Percentiles rank a stretch among this genome's conserved stretches.
phyloP scores from a whole-genome alignment of 2,329 filamentous ascomycete genomes.

The Xylaria sp. region DNA sequence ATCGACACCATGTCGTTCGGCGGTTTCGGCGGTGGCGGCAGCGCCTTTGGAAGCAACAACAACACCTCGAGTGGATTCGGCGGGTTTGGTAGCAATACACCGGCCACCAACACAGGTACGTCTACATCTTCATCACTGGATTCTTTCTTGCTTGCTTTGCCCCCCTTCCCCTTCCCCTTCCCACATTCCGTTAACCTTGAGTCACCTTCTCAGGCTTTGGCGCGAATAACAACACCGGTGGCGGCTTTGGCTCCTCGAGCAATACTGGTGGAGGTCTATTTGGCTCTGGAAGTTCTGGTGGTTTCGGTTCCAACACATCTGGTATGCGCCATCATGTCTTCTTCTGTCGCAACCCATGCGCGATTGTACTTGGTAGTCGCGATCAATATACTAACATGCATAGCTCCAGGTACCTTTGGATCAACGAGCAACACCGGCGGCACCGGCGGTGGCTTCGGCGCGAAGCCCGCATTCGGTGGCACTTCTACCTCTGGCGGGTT shows the following conservation, averaged over 20 bases:
- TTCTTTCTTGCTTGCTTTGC: slow-evolving; percentile 5
- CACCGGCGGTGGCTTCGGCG: slow-evolving; percentile 57
- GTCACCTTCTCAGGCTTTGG: slow-evolving; percentile 36
- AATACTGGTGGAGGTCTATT: slow-evolving; percentile 44
- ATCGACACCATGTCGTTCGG: slow-evolving; percentile 57
- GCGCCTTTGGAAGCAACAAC: slow-evolving; percentile 59
- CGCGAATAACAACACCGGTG: slow-evolving; percentile 37
- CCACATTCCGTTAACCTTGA: slow-evolving; percentile 35
- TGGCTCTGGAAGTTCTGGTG: slow-evolving; percentile 38
- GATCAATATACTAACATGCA: slow-evolving; percentile 25
- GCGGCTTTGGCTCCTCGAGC: slow-evolving; percentile 36
- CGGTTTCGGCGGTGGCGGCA: slow-evolving; percentile 51
- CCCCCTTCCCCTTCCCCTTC: slow-evolving; percentile 26
- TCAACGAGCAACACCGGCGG: slow-evolving; percentile 43
- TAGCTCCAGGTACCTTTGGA: slow-evolving; percentile 45
- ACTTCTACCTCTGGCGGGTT: slow-evolving; percentile 48
- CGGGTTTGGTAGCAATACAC: slow-evolving; percentile 55
- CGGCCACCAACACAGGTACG: slow-evolving; percentile 55
- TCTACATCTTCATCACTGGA: slow-evolving; percentile 31
- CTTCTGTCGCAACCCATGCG: neutral
- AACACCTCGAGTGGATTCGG: slow-evolving; percentile 56
- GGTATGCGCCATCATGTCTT: slow-evolving; percentile 37
- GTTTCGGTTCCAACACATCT: slow-evolving; percentile 39
- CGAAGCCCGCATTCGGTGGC: slow-evolving; percentile 33
- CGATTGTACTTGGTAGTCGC: neutral